Base-by-base conservation (phyloP, 2,329 filamentous ascomycete genomes). In the Fusarium xyrophilum region DNA sequence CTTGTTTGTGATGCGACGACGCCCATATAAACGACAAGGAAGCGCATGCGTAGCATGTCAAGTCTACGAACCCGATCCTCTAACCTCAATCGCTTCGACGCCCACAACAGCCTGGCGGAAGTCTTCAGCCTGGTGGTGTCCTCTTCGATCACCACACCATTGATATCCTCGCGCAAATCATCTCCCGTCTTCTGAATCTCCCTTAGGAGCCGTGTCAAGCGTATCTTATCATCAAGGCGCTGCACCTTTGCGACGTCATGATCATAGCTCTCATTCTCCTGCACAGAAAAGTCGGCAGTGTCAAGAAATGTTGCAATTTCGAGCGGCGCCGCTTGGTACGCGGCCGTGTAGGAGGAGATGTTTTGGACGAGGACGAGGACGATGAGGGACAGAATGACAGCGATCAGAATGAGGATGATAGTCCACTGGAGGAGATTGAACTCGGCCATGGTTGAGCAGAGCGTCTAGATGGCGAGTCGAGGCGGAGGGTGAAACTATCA, bases 191-290 rank as follows among this genome's bases (percentile, higher is more conserved):
- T 85, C 75, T 89, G 87, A 60, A 90, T 89, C 77, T 90, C 87
- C 66, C 86, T 83, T 67, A 89, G 78, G 63, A 90, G 79, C 42
- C 83, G 82, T 63, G 80, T 82, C 40, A 90, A 82, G 51, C 87
- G 85, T 48, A 89, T 74, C 79, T 89, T 89, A 76, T 90, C 88
- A 67, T 89, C 87, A 32, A 89, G 80, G 40, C 84, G 84, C 73
- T 82, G 82, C 39, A 89, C 82, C 62, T 84, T 85, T 57, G 83
- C 79, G 48, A 89, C 82, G 71, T 90, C 86, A 70, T 82, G 81
- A 75, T 89, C 86, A 74, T 89, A 89, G 72, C 82, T 86, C 76
- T 89, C 88, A 72, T 89, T 89, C 75, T 90, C 88, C 69, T 85
- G 81, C 50, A 88, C 81, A 39, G 86, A 91, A 72, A 83, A 87